A percentile compares a stretch with the other conserved stretches of the same genome.
These are phyloP conservation scores for Leccinum barrowsii DNA, from an alignment of 768 basidiomycete genomes.

Conservation along the genomic window DNA sequence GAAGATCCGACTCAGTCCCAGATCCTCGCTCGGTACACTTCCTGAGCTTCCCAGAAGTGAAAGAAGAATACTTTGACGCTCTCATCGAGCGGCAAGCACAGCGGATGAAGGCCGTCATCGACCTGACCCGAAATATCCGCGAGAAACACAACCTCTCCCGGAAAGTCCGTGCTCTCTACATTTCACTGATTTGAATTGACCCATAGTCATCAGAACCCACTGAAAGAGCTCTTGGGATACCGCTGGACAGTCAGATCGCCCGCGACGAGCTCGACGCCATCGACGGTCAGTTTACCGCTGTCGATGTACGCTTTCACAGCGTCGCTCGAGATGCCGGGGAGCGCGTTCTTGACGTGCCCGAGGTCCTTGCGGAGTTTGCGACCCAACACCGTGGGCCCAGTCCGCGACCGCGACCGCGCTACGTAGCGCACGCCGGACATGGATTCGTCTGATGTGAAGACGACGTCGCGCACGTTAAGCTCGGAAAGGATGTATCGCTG, in stretches of 20 bases:
- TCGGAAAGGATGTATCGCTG: slow-evolving; percentile 90
- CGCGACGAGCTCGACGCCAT: slow-evolving; percentile 82
- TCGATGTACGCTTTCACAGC: slow-evolving; percentile 73
- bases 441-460: slow-evolving; percentile 86
- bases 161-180: slow-evolving; percentile 55
- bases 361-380: slow-evolving; percentile 92
- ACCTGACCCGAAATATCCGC: slow-evolving; percentile 83
- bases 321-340: slow-evolving; percentile 79
- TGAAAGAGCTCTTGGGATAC: too few relatives aligned
- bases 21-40: slow-evolving; percentile 96
- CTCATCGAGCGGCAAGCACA: slow-evolving; percentile 92
- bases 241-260: slow-evolving; percentile 68
- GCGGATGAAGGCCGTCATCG: slow-evolving; percentile 94
- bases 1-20: slow-evolving; percentile 55
- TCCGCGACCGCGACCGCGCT: slow-evolving; percentile 74
- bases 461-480: slow-evolving; percentile 87
- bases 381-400: slow-evolving; percentile 80
- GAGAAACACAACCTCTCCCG: slow-evolving; percentile 83
- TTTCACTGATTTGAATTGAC: slow-evolving; percentile 1
- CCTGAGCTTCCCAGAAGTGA: slow-evolving; percentile 87
- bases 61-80: slow-evolving; percentile 91
- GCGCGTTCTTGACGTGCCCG: slow-evolving; percentile 80
- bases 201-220: slow-evolving; percentile 46
- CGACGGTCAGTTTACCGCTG: slow-evolving; percentile 77
- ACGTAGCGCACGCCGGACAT: slow-evolving; percentile 81